A percentile compares a stretch with the other conserved stretches of the same genome.
These are phyloP conservation scores for Hibiscus syriacus DNA, from an alignment of 345 rosid genomes.

Conservation along the genomic window DNA sequence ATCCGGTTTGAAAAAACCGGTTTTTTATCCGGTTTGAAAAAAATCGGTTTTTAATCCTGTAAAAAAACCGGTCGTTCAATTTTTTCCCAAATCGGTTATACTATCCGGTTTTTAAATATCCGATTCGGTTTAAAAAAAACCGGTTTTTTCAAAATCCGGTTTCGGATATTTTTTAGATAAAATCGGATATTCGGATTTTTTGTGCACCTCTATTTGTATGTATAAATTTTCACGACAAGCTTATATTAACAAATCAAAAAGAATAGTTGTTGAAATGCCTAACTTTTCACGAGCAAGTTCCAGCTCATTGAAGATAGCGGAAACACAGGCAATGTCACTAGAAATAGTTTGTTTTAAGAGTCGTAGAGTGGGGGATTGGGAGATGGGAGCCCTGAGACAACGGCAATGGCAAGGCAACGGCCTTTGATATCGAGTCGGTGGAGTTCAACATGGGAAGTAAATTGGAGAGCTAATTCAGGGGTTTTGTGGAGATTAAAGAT, in stretches of 20 bases:
- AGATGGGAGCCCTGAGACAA: conserved; percentile 45
- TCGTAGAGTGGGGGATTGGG: conserved; percentile 47
- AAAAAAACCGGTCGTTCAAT: too few relatives aligned
- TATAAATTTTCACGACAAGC: conserved; percentile 41
- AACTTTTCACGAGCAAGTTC: conserved; percentile 32
- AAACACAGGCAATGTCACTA: conserved; percentile 15
- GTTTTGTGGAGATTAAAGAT: conserved; percentile 38
- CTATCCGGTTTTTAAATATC: too few relatives aligned
- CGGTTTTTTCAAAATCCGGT: too few relatives aligned
- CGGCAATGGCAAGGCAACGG: conserved; percentile 54
- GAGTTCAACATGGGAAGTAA: conserved; percentile 38
- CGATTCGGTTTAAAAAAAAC: too few relatives aligned
- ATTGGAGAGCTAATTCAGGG: conserved; percentile 53
- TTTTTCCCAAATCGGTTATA: too few relatives aligned
- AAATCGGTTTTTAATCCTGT: too few relatives aligned
- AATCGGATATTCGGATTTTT: too few relatives aligned
- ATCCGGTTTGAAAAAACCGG: too few relatives aligned
- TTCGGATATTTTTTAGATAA: too few relatives aligned
- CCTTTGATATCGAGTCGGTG: conserved; percentile 37
- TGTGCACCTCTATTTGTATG: too few relatives aligned
- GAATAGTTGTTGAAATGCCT: conserved; percentile 36
- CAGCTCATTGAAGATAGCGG: conserved; percentile 47
- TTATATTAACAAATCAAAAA: conserved; percentile 54
- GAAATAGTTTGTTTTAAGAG: conserved; percentile 39
- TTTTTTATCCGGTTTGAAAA: too few relatives aligned